Base-by-base conservation (phyloP, 1,284 basidiomycete genomes). In the Irpex sp. region DNA sequence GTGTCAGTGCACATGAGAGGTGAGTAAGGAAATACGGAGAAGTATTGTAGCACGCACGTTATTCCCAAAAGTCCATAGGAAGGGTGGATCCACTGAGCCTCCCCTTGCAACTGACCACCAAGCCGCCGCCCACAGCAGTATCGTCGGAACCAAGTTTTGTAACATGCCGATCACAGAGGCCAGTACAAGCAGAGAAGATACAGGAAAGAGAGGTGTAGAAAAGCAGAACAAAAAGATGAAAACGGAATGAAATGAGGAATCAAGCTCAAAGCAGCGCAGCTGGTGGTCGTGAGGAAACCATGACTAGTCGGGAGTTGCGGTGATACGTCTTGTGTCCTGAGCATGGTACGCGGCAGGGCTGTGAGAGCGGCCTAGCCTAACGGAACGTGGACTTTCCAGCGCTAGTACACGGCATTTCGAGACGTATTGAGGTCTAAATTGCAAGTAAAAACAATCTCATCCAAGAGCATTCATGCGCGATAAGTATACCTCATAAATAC, bases 51-150 rank as follows among this genome's bases (percentile, higher is more conserved):
- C 13, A 67, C 67, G 26, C 44, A 70, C 71, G 54, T 68, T 67
- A n/a, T 60, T 57, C 13, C 61, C 51, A 57, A 73, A 71, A 38
- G 63, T 68, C 72, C 71, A 72, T 62, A 69, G 67, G 58, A 73
- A 72, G 34, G 62, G 60, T 31, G 65, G 67, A 37, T 15, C 55
- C 17, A 13, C 61, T 68, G 66, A 17, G 68, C 65, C 60, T 59
- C 37, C 21, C 13, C 56, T 13, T 37, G n/a, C 7, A 4, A 57
- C 11, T 36, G 31, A 37, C 11, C 40, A 11, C 40, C 11, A 47
- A 15, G 2, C 40, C 40, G n/a, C 40, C 40, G n/a, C 13, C 40
- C 40, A 47, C 40, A 47, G 40, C 11, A 13, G 1, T 11, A 47
- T 11, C 40, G 11, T 47, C n/a, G 40, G 11, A 15, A 57, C 31